These are phyloP conservation scores for Dichomitus squalens DNA, from an alignment of 1,284 basidiomycete genomes.

Conservation along the genomic window DNA sequence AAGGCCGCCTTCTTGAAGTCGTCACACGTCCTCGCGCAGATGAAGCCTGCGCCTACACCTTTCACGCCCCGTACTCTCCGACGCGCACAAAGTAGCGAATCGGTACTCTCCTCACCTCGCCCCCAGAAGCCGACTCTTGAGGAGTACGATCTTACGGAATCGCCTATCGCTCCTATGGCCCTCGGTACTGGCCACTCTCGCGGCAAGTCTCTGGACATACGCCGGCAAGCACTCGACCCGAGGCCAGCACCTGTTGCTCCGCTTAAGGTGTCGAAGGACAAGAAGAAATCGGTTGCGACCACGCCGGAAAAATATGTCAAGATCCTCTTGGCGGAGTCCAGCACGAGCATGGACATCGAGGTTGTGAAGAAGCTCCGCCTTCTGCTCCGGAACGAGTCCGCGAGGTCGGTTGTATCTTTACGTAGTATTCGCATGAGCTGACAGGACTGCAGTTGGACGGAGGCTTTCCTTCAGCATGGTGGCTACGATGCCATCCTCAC, in stretches of 20 bases:
- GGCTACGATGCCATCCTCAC: constrained; percentile 87
- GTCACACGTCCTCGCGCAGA: constrained; percentile 64
- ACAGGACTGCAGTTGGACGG: constrained; percentile 72
- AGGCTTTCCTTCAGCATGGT: constrained; percentile 81
- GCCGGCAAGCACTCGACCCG: constrained; percentile 35
- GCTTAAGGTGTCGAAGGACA: constrained; percentile 48
- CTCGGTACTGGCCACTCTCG: constrained; percentile 23
- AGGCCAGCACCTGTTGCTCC: constrained; percentile 14
- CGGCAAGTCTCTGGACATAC: constrained; percentile 27
- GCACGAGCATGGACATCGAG: constrained; percentile 71
- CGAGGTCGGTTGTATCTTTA: constrained; percentile 52
- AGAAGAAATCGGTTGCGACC: constrained; percentile 28
- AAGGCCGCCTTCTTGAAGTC: constrained; percentile 92
- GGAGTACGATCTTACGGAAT: constrained; percentile 35
- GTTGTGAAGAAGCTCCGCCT: constrained; percentile 77
- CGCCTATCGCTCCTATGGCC: constrained; percentile 4
- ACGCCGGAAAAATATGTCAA: constrained; percentile 67
- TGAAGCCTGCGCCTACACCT: constrained; percentile 37
- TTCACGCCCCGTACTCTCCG: constrained; percentile 45
- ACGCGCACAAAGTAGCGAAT: constrained; percentile 69
- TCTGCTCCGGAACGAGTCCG: constrained; percentile 84
- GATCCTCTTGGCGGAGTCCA: constrained; percentile 66
- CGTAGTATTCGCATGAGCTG: not conserved
- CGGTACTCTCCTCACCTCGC: constrained; percentile 49
- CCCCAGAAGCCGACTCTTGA: constrained; percentile 26